These are phyloP conservation scores for Truncatella angustata DNA, from an alignment of 2,329 filamentous ascomycete species.

Conservation along the genomic window DNA sequence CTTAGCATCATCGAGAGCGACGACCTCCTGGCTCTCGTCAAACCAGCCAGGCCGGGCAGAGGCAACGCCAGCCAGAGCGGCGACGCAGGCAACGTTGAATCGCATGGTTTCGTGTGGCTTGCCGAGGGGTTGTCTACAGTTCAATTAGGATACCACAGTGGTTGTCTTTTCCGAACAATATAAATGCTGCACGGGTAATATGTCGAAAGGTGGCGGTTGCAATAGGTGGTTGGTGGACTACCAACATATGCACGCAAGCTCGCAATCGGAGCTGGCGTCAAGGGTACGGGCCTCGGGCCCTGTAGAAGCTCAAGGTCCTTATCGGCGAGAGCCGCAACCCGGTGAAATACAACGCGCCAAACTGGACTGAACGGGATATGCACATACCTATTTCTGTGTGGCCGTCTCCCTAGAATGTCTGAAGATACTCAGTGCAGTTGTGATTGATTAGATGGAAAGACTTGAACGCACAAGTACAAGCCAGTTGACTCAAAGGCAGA, in stretches of 20 bases:
- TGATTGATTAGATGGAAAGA: too few relatives aligned
- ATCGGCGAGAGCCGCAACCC: not conserved
- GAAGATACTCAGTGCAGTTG: too few relatives aligned
- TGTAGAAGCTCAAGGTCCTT: too few relatives aligned
- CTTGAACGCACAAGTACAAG: too few relatives aligned
- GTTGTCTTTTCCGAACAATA: too few relatives aligned
- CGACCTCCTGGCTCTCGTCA: conserved; percentile 46
- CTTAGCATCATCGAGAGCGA: conserved; percentile 49
- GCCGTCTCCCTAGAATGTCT: too few relatives aligned
- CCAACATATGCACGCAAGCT: too few relatives aligned
- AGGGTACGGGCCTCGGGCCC: too few relatives aligned
- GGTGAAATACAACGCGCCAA: not conserved
- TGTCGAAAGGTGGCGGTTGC: conserved; percentile 1
- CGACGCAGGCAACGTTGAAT: conserved; percentile 40
- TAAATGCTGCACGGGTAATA: not conserved
- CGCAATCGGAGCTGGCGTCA: not conserved
- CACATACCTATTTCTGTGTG: not conserved
- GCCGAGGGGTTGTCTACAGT: not conserved
- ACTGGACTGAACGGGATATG: not conserved
- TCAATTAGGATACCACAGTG: too few relatives aligned
- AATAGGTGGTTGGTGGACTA: not conserved
- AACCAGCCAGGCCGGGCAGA: conserved; percentile 45
- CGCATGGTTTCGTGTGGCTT: not conserved
- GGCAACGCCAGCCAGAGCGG: conserved; percentile 40
- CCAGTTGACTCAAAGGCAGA: too few relatives aligned